phyloP scores from a whole-genome alignment of 23 red algal genomes.

The Cyanidiococcus yangmingshanensis region DNA sequence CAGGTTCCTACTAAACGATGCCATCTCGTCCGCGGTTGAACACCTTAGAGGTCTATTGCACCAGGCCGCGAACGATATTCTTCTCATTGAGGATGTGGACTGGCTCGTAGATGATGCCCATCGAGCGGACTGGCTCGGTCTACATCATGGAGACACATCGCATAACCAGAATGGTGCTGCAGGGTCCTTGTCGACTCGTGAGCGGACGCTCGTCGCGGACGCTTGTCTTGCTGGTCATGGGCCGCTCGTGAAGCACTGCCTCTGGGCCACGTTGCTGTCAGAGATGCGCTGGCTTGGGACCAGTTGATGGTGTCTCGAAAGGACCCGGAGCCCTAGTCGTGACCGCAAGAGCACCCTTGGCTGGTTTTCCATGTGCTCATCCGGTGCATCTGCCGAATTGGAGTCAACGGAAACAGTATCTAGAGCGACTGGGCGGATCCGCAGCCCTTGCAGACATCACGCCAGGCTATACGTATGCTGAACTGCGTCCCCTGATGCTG shows the following conservation, averaged over 20 bases:
- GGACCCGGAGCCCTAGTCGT: not conserved
- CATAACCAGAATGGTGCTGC: no score
- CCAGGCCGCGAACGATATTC: not conserved
- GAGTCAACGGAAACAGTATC: not conserved
- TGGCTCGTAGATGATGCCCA: not conserved
- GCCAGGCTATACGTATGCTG: conserved; percentile 9
- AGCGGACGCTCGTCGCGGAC: not conserved
- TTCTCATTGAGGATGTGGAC: not conserved
- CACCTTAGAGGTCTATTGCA: not conserved
- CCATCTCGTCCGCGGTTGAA: not conserved
- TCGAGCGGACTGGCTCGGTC: no score
- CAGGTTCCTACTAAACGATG: not conserved
- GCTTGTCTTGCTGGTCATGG: not conserved
- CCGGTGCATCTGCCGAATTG: not conserved
- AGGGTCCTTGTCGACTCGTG: not conserved
- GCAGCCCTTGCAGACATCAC: not conserved
- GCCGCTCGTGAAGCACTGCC: not conserved
- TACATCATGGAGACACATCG: no score
- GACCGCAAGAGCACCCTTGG: not conserved
- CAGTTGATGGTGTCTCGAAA: not conserved
- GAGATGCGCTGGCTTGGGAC: not conserved
- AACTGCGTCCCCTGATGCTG: not conserved
- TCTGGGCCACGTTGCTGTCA: not conserved
- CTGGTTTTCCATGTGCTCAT: not conserved
- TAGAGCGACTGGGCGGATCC: not conserved